phyloP scores from a whole-genome alignment of 352 stramenopile genomes.

The Hyaloperonospora arabidopsidis region DNA sequence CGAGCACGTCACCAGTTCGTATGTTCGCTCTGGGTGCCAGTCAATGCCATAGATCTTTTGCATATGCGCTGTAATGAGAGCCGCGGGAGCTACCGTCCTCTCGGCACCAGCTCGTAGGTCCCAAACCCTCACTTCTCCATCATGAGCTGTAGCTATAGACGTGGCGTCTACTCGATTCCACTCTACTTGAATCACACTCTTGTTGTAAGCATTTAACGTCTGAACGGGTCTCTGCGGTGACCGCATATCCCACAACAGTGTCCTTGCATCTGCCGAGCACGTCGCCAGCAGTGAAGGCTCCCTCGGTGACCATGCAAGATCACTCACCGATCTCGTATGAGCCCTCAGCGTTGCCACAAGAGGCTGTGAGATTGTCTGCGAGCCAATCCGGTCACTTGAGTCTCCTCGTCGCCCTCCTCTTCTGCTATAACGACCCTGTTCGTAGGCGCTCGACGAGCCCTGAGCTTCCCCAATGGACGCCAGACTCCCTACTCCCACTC shows the following conservation, averaged over 20 bases:
- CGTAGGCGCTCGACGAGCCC: constrained; percentile 14
- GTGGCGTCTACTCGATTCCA: constrained; percentile 69
- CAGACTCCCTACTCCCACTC: constrained; percentile 11
- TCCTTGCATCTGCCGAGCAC: constrained; percentile 70
- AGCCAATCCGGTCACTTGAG: constrained; percentile 1
- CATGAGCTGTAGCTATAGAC: constrained; percentile 69
- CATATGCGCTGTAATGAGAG: constrained; percentile 71
- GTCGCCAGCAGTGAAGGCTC: constrained; percentile 72
- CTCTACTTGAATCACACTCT: constrained; percentile 59
- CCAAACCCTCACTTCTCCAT: constrained; percentile 73
- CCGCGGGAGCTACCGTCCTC: constrained; percentile 40
- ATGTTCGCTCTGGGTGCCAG: constrained; percentile 67
- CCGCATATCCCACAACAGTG: constrained; percentile 75
- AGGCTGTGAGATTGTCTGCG: constrained; percentile 32
- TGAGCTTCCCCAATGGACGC: constrained; percentile 19
- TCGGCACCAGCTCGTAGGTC: constrained; percentile 46
- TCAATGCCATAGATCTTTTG: constrained; percentile 79
- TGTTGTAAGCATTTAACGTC: constrained; percentile 61
- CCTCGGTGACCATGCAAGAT: constrained; percentile 66
- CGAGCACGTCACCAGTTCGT: constrained; percentile 80
- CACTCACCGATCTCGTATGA: constrained; percentile 67
- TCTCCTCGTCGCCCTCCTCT: too few relatives aligned
- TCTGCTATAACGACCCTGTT: constrained; percentile 16
- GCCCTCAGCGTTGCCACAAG: constrained; percentile 66
- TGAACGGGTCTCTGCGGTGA: constrained; percentile 60